Evolutionary conservation across 768 basidiomycete genomes (phyloP).

Genomic region (Suillus paluster): DNA sequence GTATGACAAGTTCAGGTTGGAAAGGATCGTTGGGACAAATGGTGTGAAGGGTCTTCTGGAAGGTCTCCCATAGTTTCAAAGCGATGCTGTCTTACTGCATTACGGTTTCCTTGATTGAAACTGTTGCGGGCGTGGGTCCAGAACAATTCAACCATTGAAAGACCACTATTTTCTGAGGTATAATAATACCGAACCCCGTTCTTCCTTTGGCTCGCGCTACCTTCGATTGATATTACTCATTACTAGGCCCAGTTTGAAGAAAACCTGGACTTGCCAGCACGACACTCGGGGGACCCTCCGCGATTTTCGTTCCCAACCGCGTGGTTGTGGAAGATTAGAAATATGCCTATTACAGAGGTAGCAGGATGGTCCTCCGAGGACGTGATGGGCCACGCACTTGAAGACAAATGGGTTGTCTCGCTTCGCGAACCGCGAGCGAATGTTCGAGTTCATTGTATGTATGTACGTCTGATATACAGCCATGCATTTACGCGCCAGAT

Average conservation of each 20-base stretch:
- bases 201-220: neutral
- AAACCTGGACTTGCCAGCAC: constrained; percentile 97
- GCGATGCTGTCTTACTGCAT: neutral
- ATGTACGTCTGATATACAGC: constrained; percentile 98
- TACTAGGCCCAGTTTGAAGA: constrained; percentile 88
- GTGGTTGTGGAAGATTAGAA: constrained; percentile 81
- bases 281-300: constrained; percentile 94
- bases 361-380: neutral
- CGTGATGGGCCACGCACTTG: constrained; percentile 61
- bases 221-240: constrained; percentile 51
- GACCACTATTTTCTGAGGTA: neutral
- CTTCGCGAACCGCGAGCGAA: constrained; percentile 88
- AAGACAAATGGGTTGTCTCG: constrained; percentile 98
- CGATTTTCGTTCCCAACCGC: constrained; percentile 91
- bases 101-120: too few species aligned
- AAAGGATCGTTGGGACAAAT: constrained; percentile 61
- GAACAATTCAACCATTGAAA: neutral
- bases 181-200: neutral
- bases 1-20: constrained; percentile 87
- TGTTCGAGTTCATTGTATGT: constrained; percentile 97
- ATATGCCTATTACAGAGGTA: constrained; percentile 59
- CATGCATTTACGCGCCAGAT: constrained; percentile 96
- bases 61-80: neutral
- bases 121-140: neutral
- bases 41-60: constrained; percentile 22